A percentile compares a stretch with the other conserved stretches of the same genome.
Conservation (phyloP, 2,329 filamentous ascomycete genomes). For the Akanthomyces lecanii region DNA sequence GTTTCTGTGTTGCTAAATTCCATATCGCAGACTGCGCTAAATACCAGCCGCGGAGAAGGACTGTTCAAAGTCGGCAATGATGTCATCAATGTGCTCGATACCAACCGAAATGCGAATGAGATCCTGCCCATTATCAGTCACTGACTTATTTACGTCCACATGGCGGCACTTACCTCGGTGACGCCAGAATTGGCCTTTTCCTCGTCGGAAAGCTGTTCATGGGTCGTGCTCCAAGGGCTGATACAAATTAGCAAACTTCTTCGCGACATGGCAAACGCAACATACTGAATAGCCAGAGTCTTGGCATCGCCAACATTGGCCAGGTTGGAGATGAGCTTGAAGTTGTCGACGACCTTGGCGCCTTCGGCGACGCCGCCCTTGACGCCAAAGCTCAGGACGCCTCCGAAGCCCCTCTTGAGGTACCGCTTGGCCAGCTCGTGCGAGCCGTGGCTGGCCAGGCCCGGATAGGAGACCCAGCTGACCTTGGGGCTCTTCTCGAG, state of each 20-base stretch:
- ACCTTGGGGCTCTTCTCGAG: conserved; percentile 80
- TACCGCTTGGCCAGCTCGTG: conserved; percentile 84
- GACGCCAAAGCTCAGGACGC: conserved; percentile 88
- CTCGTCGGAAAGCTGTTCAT: conserved; percentile 82
- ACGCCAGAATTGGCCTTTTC: conserved; percentile 79
- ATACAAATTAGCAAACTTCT: neutral
- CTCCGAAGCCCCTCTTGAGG: conserved; percentile 76
- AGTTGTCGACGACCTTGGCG: conserved; percentile 83
- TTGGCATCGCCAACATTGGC: conserved; percentile 96
- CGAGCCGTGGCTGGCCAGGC: conserved; percentile 74
- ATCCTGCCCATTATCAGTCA: conserved; percentile 49
- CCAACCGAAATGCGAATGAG: conserved; percentile 93
- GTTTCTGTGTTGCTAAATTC: too few species aligned
- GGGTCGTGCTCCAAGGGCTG: conserved; percentile 84
- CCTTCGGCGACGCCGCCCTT: conserved; percentile 84
- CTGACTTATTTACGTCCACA: neutral
- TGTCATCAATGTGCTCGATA: conserved; percentile 95
- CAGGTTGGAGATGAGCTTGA: conserved; percentile 92
- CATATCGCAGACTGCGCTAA: neutral
- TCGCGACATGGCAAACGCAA: neutral
- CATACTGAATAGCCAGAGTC: conserved; percentile 79
- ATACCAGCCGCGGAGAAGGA: conserved; percentile 61
- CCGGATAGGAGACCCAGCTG: conserved; percentile 90
- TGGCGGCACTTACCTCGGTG: conserved; percentile 53
- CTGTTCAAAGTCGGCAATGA: conserved; percentile 92